phyloP scores from a whole-genome alignment of 1,139 yeast genomes.

The Diutina mesorugosa region DNA sequence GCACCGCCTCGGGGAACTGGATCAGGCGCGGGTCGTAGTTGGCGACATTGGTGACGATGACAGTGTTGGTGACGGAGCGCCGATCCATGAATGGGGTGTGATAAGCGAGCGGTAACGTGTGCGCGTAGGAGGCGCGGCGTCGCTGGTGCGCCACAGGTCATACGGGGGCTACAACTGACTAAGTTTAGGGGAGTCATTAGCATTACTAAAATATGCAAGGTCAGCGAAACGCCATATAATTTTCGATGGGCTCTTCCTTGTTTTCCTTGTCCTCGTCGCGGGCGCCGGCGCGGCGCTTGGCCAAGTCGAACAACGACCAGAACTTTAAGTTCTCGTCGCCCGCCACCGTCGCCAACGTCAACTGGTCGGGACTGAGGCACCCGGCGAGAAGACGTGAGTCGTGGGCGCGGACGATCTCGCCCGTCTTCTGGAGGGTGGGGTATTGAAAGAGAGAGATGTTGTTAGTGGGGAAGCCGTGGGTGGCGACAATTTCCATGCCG shows the following conservation, averaged over 20 bases:
- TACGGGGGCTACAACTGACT: too few species aligned
- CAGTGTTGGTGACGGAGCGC: slow-evolving; percentile 22
- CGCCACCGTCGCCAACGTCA: slow-evolving; percentile 87
- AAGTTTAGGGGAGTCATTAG: background rate
- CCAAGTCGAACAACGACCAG: slow-evolving; percentile 76
- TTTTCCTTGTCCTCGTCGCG: background rate
- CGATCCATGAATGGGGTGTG: background rate
- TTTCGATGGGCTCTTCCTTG: background rate
- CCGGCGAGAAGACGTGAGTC: slow-evolving; percentile 81
- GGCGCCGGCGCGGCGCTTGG: background rate
- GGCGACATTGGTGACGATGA: slow-evolving; percentile 22
- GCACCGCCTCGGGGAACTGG: background rate
- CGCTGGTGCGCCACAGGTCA: background rate
- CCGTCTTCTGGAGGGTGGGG: slow-evolving; percentile 79
- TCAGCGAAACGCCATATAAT: background rate
- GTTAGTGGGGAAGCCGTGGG: slow-evolving; percentile 90
- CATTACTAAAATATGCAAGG: background rate
- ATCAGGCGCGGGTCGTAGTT: background rate
- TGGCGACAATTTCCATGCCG: slow-evolving; percentile 79
- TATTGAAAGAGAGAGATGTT: slow-evolving; percentile 75
- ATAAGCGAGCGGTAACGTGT: background rate
- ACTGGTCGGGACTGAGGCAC: slow-evolving; percentile 79
- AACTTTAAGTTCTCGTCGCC: slow-evolving; percentile 95
- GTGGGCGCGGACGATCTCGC: slow-evolving; percentile 79
- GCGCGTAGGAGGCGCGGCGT: background rate